Evolutionary conservation across 2,329 filamentous ascomycete genomes (phyloP).

Genomic region (Xylariales sp.): DNA sequence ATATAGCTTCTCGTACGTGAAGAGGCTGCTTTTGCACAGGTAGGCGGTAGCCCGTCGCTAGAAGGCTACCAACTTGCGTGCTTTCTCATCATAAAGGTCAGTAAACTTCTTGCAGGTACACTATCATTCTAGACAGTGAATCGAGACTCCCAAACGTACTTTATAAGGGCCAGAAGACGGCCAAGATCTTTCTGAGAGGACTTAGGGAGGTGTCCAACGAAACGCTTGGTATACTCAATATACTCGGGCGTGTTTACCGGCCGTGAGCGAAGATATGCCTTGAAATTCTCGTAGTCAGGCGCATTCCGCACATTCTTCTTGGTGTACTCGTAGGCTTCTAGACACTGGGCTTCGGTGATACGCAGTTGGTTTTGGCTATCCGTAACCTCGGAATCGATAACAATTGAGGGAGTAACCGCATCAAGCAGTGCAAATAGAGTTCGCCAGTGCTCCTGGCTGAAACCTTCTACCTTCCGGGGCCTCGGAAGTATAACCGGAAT

Average conservation of each 20-base stretch:
- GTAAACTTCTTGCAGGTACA: constrained; percentile 13
- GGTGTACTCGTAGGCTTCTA: constrained; percentile 56
- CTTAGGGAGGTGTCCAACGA: constrained; percentile 53
- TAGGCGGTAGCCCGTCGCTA: constrained; percentile 75
- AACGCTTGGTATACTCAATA: constrained; percentile 59
- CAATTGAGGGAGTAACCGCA: constrained; percentile 70
- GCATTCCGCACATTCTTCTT: constrained; percentile 53
- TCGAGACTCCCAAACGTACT: constrained; percentile 53
- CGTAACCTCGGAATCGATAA: constrained; percentile 53
- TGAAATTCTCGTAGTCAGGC: constrained; percentile 58
- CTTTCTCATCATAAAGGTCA: constrained; percentile 53
- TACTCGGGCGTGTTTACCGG: constrained; percentile 65
- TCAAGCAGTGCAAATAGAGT: constrained; percentile 66
- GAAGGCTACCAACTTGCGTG: constrained; percentile 69
- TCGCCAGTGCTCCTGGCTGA: constrained; percentile 61
- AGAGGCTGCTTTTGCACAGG: constrained; percentile 72
- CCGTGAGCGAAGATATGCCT: constrained; percentile 64
- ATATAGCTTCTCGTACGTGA: constrained; percentile 68
- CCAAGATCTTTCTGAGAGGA: constrained; percentile 53
- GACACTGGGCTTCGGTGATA: constrained; percentile 63
- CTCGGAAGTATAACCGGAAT: constrained; percentile 42
- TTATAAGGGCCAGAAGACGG: constrained; percentile 54
- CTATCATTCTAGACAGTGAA: background rate
- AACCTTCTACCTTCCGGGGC: constrained; percentile 39
- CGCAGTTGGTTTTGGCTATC: constrained; percentile 57